Percentiles rank a stretch among this genome's conserved stretches.
Evolutionary conservation across 352 stramenopile species (phyloP).

Genomic region (Phytopythium oedochilum): DNA sequence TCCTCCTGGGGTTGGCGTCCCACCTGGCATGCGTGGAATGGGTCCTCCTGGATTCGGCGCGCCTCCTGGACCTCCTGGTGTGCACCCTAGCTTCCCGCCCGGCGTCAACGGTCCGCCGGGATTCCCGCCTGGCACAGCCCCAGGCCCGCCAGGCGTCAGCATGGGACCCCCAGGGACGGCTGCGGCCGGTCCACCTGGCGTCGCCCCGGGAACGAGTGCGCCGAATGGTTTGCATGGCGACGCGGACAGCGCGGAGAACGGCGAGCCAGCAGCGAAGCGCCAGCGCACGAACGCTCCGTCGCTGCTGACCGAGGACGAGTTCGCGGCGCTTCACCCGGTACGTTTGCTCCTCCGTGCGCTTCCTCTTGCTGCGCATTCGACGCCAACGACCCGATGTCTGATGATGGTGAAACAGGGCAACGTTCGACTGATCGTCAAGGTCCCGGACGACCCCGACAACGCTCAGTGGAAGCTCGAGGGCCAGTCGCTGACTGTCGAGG

Average conservation of each 20-base stretch:
- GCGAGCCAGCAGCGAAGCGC: constrained; percentile 64
- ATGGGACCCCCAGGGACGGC: constrained; percentile 13
- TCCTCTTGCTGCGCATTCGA: no score
- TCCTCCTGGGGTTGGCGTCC: constrained; percentile 9
- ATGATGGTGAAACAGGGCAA: constrained; percentile 31
- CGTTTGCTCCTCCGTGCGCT: constrained; percentile 2
- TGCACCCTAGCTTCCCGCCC: constrained; percentile 14
- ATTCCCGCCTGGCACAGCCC: background rate
- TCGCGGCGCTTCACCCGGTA: constrained; percentile 71
- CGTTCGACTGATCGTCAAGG: constrained; percentile 63
- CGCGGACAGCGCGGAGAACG: background rate
- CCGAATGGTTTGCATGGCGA: constrained; percentile 5
- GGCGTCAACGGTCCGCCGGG: constrained; percentile 9
- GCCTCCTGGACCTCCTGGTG: background rate
- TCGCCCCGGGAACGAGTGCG: background rate
- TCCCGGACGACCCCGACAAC: constrained; percentile 88
- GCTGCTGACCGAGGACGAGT: constrained; percentile 78
- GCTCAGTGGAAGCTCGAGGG: constrained; percentile 92
- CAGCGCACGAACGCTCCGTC: constrained; percentile 56
- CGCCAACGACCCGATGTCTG: constrained; percentile 9
- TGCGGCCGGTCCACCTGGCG: background rate
- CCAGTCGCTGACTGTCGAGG: constrained; percentile 86
- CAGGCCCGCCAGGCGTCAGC: constrained; percentile 6
- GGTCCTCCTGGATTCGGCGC: constrained; percentile 6
- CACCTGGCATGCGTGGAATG: constrained; percentile 16